These are phyloP conservation scores for Phytophthora kernoviae DNA, from an alignment of 352 stramenopile species.

Conservation along the genomic window DNA sequence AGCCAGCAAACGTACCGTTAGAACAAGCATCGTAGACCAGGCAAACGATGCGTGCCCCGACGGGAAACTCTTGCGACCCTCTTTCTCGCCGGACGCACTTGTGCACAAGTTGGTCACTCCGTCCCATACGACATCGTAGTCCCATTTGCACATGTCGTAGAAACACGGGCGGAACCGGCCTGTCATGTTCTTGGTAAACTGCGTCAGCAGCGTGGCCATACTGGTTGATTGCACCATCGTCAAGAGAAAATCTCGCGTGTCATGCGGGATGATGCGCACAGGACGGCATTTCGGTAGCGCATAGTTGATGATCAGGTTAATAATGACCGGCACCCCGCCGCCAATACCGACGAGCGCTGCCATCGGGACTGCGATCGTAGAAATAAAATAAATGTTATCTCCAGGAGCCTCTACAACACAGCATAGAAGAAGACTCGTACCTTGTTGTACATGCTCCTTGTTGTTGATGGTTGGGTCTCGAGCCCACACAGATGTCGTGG, in stretches of 20 bases:
- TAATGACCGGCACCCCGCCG: slow-evolving; percentile 44
- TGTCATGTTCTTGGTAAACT: slow-evolving; percentile 84
- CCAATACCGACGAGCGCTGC: slow-evolving; percentile 43
- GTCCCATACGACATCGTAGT: slow-evolving; percentile 73
- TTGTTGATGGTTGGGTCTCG: slow-evolving; percentile 63
- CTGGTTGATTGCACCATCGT: slow-evolving; percentile 65
- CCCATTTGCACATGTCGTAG: slow-evolving; percentile 87
- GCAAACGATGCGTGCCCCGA: slow-evolving; percentile 81
- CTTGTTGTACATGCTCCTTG: slow-evolving; percentile 58
- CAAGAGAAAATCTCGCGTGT: slow-evolving; percentile 82
- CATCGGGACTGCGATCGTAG: slow-evolving; percentile 50
- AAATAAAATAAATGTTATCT: neutral
- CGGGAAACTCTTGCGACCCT: slow-evolving; percentile 81
- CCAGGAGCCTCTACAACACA: neutral
- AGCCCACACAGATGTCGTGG: slow-evolving; percentile 51
- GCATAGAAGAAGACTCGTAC: neutral
- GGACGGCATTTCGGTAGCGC: slow-evolving; percentile 56
- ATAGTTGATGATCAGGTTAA: slow-evolving; percentile 72
- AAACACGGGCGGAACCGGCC: slow-evolving; percentile 83
- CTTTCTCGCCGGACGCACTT: slow-evolving; percentile 59
- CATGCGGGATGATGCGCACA: slow-evolving; percentile 68
- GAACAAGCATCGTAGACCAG: slow-evolving; percentile 81
- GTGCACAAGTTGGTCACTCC: slow-evolving; percentile 75
- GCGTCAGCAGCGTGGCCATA: slow-evolving; percentile 66
- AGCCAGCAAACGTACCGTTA: slow-evolving; percentile 48